Conservation (phyloP, 768 basidiomycete species). For the Pleurotus tuber-regium region DNA sequence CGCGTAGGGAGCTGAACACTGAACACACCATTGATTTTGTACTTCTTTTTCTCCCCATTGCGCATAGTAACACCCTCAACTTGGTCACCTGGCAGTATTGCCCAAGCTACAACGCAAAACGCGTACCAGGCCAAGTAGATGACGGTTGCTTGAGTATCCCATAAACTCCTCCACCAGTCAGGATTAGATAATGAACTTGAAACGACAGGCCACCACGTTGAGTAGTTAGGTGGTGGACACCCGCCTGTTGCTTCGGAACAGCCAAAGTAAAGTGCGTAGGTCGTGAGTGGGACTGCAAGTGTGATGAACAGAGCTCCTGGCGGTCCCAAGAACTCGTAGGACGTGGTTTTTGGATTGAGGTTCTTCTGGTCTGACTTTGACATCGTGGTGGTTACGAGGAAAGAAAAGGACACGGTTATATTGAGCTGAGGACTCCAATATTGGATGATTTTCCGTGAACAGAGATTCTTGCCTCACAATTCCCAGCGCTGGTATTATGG, state of each 20-base stretch:
- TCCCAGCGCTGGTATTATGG: too few species aligned
- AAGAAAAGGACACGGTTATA: too few species aligned
- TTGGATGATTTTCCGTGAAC: too few species aligned
- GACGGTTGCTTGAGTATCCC: conserved; percentile 75
- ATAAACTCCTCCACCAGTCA: conserved; percentile 72
- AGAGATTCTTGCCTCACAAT: too few species aligned
- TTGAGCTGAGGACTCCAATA: too few species aligned
- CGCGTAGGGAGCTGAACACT: conserved; percentile 18
- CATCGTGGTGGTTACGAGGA: conserved; percentile 4
- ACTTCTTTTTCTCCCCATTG: conserved; percentile 72
- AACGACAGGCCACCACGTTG: conserved; percentile 32
- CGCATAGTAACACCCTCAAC: conserved; percentile 71
- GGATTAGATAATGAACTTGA: conserved; percentile 46
- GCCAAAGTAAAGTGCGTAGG: conserved; percentile 75
- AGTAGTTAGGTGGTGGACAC: conserved; percentile 55
- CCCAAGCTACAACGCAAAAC: conserved; percentile 84
- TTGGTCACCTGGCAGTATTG: conserved; percentile 69
- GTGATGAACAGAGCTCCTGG: conserved; percentile 72
- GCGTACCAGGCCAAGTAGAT: conserved; percentile 89
- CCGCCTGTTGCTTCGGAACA: conserved; percentile 72
- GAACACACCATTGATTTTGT: conserved; percentile 98
- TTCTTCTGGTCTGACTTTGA: too few species aligned
- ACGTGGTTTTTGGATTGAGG: conserved; percentile 67
- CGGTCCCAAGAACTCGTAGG: conserved; percentile 84
- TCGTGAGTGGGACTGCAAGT: conserved; percentile 63